Base-by-base conservation (phyloP, 2,329 filamentous ascomycete genomes). In the Fusarium bactridioides region DNA sequence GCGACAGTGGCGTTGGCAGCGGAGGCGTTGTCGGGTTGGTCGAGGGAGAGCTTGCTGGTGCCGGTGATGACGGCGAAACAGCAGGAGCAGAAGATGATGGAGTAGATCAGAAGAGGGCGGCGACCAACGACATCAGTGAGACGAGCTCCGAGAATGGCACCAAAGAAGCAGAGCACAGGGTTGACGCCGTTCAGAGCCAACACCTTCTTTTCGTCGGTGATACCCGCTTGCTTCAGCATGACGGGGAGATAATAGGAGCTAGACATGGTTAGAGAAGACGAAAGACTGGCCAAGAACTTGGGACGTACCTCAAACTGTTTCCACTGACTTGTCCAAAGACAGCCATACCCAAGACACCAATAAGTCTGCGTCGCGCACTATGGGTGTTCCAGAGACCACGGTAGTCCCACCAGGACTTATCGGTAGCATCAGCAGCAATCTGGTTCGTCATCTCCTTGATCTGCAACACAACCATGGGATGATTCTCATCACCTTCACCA, bases 101-200 rank as follows among this genome's bases (percentile, higher is more conserved):
- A 82, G 76, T 82, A 83, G 7, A 89, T 77, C 18, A 89, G 78
- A 12, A 89, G 79, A 0, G 87, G 86, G 6, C 89, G 86, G 41
- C 89, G 87, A n/a, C 89, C 88, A 10, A 90, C 66, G 3, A 84
- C 83, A 43, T 90, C 89, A 4, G 88, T 87, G 55, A 90, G 82
- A 19, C 84, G 81, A 8, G 89, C 87, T 50, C 89, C 89, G 1
- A 86, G 72, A 23, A 89, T 81, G 23, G 87, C 86, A 3, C 82
- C 85, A 3, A 85, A 70, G 64, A 86, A 83, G 75, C 85, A 87
- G 38, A 88, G 79, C 29, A 88, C 84, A 29, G 88, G 86, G 77
- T 89, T 87, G 70, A 87, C 83, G 38, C 80, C 85, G 76, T 88
- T 88, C 54, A 87, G 79, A 2, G 85, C 84, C 18, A 91, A 82